Evolutionary conservation across 2,329 filamentous ascomycete species (phyloP), one percentile per base, ranked within the genome.

Genomic region (Ciborinia camelliae): DNA sequence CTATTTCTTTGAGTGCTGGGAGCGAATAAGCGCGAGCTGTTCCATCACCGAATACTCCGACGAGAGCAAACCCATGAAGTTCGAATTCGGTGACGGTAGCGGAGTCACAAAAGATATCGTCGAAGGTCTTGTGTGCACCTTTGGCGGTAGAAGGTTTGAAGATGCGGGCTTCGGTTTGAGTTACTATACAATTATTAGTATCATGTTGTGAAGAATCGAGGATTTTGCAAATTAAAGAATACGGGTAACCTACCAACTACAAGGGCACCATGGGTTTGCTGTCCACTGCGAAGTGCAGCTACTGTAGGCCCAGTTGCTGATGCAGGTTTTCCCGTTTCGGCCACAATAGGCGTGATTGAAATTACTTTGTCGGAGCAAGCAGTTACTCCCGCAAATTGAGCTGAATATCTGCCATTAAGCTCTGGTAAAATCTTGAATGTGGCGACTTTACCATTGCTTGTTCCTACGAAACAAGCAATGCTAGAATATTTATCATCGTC

Each of bases 401-500:
- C 91, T 14, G 85, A 82, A 76, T 96, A 98, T 14, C 87, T 83
- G 5, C 88, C 85, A 62, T 84, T 85, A 12, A 79, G 73, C 18
- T 88, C 83, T 0, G 95, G 95, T 2, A 98, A 79, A 28, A 99
- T 81, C 78, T 97, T 97, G 79, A 98, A 94, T 0, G 94, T 98
- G 8, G 88, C 86, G 23, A 98, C 80, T 71, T 91, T 91, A 48
- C 95, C 95, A 37, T 86, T 77, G 69, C 89, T 93, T 0, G 95
- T 98, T 26, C 95, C 95, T 2, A 96, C 90, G 70, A 98, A 96
- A 70, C 95, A 90, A 65, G 89, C 86, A 64, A 99, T 96, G 73
- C 92, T 97, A 1, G 95, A 98, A 75, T 96, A 99, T 69, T 91
- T 87, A 73, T 98, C 94, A n/a, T 89, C 90, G 51, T 98, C 95